These are phyloP conservation scores for Candolleomyces efflorescens DNA, from an alignment of 768 basidiomycete species.

Conservation along the genomic window DNA sequence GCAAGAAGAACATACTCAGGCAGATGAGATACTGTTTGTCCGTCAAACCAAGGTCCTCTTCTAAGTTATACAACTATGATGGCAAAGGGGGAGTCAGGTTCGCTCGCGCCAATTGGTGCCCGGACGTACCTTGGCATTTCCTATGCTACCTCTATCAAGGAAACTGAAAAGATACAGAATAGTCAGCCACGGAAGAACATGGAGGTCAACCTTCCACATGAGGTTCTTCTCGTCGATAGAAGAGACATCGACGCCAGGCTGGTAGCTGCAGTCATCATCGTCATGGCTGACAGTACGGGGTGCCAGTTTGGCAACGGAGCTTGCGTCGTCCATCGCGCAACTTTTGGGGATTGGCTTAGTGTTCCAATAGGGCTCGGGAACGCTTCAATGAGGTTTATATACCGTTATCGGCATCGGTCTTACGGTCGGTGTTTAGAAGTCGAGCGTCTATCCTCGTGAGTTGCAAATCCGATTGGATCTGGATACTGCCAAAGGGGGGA, in stretches of 20 bases:
- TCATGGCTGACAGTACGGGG: neutral
- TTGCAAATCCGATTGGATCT: no score
- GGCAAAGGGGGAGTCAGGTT: neutral
- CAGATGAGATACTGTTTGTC: slow-evolving; percentile 66
- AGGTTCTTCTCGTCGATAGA: slow-evolving; percentile 51
- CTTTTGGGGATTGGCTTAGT: no score
- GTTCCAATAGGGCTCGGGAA: no score
- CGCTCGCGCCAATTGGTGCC: neutral
- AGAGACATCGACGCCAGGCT: slow-evolving; percentile 39
- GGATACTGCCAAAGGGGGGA: no score
- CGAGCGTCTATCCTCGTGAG: no score
- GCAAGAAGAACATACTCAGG: slow-evolving; percentile 73
- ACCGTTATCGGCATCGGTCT: no score
- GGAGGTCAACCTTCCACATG: slow-evolving; percentile 57
- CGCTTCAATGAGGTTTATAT: no score
- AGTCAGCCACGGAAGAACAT: slow-evolving; percentile 72
- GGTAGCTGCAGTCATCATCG: no score
- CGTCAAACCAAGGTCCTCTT: slow-evolving; percentile 50
- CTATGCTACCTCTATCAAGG: slow-evolving; percentile 62
- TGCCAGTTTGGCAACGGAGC: neutral
- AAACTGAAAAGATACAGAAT: slow-evolving; percentile 74
- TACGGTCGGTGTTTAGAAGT: no score
- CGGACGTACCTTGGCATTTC: slow-evolving; percentile 61
- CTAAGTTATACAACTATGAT: slow-evolving; percentile 54
- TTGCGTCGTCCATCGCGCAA: neutral